These are phyloP conservation scores for Ochetophila trinervis DNA, from an alignment of 306 rosid species.

Conservation along the genomic window DNA sequence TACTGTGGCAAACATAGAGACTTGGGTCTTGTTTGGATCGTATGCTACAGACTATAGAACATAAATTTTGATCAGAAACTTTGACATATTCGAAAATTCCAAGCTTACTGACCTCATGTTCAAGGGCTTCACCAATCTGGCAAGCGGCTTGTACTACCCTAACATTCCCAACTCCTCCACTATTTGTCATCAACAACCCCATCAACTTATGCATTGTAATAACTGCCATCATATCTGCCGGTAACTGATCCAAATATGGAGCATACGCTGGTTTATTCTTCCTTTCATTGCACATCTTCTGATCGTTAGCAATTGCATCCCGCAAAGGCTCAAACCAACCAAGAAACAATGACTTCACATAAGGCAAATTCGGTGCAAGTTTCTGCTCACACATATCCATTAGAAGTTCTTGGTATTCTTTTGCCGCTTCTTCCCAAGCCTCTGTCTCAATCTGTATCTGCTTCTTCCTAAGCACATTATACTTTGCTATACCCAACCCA, in stretches of 20 bases:
- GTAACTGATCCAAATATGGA: slow-evolving; percentile 51
- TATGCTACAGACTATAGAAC: neutral
- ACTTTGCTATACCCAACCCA: slow-evolving; percentile 39
- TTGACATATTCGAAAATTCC: neutral
- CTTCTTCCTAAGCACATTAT: slow-evolving; percentile 49
- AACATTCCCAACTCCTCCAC: slow-evolving; percentile 52
- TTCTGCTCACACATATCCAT: slow-evolving; percentile 82
- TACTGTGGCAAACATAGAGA: neutral
- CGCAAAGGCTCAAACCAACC: slow-evolving; percentile 92
- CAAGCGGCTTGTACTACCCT: slow-evolving; percentile 75
- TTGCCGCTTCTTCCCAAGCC: slow-evolving; percentile 91
- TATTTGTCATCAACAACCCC: slow-evolving; percentile 84
- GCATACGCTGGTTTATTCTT: slow-evolving; percentile 37
- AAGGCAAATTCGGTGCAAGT: slow-evolving; percentile 91
- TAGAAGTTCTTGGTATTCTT: slow-evolving; percentile 76
- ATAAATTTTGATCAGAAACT: neutral
- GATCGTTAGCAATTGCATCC: slow-evolving; percentile 64
- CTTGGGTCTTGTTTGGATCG: neutral
- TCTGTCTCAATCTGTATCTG: slow-evolving; percentile 84
- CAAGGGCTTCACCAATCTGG: slow-evolving; percentile 88
- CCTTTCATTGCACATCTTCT: slow-evolving; percentile 26
- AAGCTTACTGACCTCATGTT: slow-evolving; percentile 64
- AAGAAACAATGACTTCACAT: slow-evolving; percentile 77
- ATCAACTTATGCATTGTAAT: slow-evolving; percentile 91
- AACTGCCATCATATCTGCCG: slow-evolving; percentile 85